phyloP scores from a whole-genome alignment of 2,329 filamentous ascomycete species.

The Botrytis fabae region DNA sequence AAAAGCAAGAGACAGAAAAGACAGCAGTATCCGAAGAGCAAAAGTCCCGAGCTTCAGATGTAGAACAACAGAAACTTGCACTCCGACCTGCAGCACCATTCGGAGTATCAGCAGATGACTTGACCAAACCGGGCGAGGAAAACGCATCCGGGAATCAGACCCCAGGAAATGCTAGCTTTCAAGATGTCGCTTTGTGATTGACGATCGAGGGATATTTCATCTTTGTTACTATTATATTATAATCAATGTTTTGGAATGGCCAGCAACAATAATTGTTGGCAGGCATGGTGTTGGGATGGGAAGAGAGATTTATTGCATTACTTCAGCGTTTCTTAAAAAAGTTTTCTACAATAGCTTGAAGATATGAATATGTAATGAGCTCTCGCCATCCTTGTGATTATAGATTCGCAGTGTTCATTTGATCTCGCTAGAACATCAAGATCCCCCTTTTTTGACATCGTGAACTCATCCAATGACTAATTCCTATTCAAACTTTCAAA shows the following conservation, averaged over 20 bases:
- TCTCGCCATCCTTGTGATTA: conserved; percentile 10
- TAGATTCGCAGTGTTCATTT: conserved; percentile 6
- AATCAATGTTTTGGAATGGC: conserved; percentile 13
- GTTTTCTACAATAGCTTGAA: not conserved
- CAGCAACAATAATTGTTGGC: not conserved
- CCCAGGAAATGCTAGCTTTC: conserved; percentile 59
- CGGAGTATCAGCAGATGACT: conserved; percentile 39
- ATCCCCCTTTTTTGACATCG: not conserved
- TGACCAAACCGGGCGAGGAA: conserved; percentile 45
- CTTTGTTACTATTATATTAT: conserved; percentile 20
- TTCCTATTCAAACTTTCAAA: not conserved
- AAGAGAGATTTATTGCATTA: conserved; percentile 7
- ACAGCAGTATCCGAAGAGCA: conserved; percentile 50
- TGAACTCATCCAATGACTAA: not conserved
- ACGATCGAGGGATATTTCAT: conserved; percentile 7
- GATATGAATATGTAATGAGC: conserved; percentile 20
- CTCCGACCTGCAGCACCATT: conserved; percentile 45
- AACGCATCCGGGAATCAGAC: conserved; percentile 44
- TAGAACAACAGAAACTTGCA: conserved; percentile 55
- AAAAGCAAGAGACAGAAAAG: conserved; percentile 40
- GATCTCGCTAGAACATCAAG: conserved; percentile 1
- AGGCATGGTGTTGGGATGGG: conserved; percentile 21
- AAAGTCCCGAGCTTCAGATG: conserved; percentile 57
- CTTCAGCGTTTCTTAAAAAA: conserved; percentile 9
- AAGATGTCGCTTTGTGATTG: conserved; percentile 59